Base-by-base conservation (phyloP, 129 eudicot genomes). In the Arctium lappa region DNA sequence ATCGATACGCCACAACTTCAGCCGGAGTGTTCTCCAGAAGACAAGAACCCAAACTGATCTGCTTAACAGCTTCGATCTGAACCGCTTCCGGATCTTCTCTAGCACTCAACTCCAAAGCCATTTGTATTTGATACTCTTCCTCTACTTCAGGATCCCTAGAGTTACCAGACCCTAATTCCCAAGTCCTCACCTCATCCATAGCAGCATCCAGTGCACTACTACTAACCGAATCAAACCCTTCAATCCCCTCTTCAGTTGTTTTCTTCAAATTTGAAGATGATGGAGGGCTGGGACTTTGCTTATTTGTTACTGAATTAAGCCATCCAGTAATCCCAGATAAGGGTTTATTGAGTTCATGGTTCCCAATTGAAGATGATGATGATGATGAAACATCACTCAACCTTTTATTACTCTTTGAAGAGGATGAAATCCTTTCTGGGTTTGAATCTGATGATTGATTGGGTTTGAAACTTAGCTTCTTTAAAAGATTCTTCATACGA, bases 31-130 rank as follows among this genome's bases (percentile, higher is more conserved):
- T 93, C 27, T 90, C 91, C 0, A 86, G 79, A 56, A 82, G 80
- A 83, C 80, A 88, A 69, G 94, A 86, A 6, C 91, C 97, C 80
- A 95, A 91, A 88, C 99, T 95, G 71, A 95, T 95, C 89, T 93
- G 97, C 88, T 95, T 93, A 78, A 93, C 99, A 75, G 98, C 98
- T 83, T 95, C 99, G 81, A 95, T 95, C 82, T 95, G 97, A 40
- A 89, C 94, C 10, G 99, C 99, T 84, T 93, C 99, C 44, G 99
- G 99, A 82, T 95, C 99, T 86, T 95, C 99, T 79, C 82, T 93
- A 27, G 95, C 98, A 89, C 99, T 95, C 89, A 95, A 81, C 86
- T 90, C 98, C 84, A 95, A 84, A 85, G 99, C 99, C 89, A 95
- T 84, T 60, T 95, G 95, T 77, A 95, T 86, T 68, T 95, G 99